These are phyloP conservation scores for Cardamine resedifolia DNA, from an alignment of 345 rosid genomes.

Conservation along the genomic window DNA sequence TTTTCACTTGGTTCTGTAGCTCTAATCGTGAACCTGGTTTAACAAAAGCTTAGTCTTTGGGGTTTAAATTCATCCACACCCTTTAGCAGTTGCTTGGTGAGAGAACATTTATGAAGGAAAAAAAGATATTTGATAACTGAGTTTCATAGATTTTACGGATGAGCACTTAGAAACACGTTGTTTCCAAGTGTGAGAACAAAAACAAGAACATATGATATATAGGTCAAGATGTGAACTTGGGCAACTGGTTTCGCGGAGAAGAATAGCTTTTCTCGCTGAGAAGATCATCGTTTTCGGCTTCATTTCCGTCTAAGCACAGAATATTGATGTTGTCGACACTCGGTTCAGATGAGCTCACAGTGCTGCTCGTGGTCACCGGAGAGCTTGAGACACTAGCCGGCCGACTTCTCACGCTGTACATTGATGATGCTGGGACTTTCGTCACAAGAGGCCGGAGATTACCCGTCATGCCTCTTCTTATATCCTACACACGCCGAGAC, in stretches of 20 bases:
- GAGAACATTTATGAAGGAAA: neutral
- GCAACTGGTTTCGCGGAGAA: conserved; percentile 45
- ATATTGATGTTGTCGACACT: conserved; percentile 61
- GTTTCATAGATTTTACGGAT: neutral
- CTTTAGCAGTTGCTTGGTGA: neutral
- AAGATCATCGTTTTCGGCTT: conserved; percentile 55
- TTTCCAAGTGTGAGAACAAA: conserved; percentile 13
- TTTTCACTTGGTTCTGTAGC: neutral
- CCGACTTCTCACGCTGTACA: conserved; percentile 72
- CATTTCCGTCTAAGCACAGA: conserved; percentile 52
- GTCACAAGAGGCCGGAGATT: conserved; percentile 65
- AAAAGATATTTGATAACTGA: conserved; percentile 7
- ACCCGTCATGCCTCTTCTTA: conserved; percentile 68
- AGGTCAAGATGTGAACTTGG: conserved; percentile 35
- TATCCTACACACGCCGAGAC: conserved; percentile 52
- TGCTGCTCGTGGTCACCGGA: conserved; percentile 77
- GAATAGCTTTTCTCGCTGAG: conserved; percentile 52
- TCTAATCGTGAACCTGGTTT: neutral
- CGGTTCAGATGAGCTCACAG: conserved; percentile 65
- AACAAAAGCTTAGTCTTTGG: neutral
- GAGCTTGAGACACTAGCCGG: conserved; percentile 63
- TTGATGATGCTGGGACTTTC: conserved; percentile 71
- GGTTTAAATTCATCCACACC: neutral
- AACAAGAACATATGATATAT: neutral
- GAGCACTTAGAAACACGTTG: conserved; percentile 18